Base-by-base conservation (phyloP, 106 monocot species). In the Platanthera guangdongensis region DNA sequence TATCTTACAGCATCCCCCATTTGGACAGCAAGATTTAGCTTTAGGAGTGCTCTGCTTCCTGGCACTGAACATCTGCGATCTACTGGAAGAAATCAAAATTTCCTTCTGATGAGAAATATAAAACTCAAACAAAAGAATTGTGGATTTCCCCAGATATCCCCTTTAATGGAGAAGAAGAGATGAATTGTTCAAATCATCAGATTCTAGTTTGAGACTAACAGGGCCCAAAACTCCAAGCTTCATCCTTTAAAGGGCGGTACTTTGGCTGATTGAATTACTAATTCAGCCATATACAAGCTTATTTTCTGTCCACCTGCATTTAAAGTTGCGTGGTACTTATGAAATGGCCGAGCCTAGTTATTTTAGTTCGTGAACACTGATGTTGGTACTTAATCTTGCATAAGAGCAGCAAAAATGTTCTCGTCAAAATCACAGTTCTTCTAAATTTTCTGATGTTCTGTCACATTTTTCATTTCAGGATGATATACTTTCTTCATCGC, bases 381-480 rank as follows among this genome's bases (percentile, higher is more conserved):
- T 70, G 6, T 70, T 70, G 15, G 47, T 70, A 15, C 70, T 70
- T 48, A 18, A 16, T 70, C 7, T 70, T 70, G 15, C 70, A 47
- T 70, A 8, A 32, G 47, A 47, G 0, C 15, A 47, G 70, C 32
- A 45, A 67, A 48, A 14, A 14, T 70, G 15, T 51, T 50, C 25
- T 25, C 25, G 25, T 25, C 25, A 25, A 25, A 25, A 25, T 25
- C 25, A 25, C 25, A 22, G 19, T 51, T 21, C 22, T 72, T 72
- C 51, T 72, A 7, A 50, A 72, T 0, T 50, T 19, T 72, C 51
- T 72, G 51, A 51, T 51, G 4, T 57, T 19, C 53, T 28, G 28
- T 73, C 46, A 9, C 32, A 18, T 6, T 11, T 65, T 8, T 22
- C 8, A n/a, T 53, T 77, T 81, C 82, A 95, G 95, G 95, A 92